Conservation (phyloP, 352 stramenopile species). For the Phytophthora ramorum region DNA sequence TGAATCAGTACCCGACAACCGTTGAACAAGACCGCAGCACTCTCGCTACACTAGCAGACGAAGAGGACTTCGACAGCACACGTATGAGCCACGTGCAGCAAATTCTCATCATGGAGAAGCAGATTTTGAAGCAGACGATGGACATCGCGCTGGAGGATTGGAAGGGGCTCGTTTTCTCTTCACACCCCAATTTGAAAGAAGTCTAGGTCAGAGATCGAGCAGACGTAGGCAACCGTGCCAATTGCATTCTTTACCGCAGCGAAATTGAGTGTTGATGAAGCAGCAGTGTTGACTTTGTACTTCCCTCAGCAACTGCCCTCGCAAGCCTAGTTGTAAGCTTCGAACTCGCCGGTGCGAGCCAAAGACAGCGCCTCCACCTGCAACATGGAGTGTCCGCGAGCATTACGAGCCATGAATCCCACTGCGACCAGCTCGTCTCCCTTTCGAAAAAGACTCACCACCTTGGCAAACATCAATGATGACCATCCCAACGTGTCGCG, state of each 20-base stretch:
- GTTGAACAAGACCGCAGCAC: slow-evolving; percentile 38
- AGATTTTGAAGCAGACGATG: slow-evolving; percentile 63
- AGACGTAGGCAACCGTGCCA: not conserved
- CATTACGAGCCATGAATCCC: slow-evolving; percentile 45
- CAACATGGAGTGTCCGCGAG: slow-evolving; percentile 51
- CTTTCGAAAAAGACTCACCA: slow-evolving; percentile 43
- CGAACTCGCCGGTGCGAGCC: slow-evolving; percentile 41
- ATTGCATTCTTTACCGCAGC: not conserved
- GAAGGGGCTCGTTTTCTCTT: slow-evolving; percentile 50
- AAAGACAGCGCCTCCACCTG: slow-evolving; percentile 44
- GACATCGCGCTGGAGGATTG: slow-evolving; percentile 53
- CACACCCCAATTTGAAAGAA: slow-evolving; percentile 54
- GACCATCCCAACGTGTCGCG: slow-evolving; percentile 44
- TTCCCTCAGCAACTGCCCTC: not conserved
- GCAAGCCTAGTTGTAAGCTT: slow-evolving; percentile 41
- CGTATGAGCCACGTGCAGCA: slow-evolving; percentile 47
- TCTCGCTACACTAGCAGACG: slow-evolving; percentile 15
- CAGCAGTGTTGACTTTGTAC: not conserved
- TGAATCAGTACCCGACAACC: slow-evolving; percentile 46
- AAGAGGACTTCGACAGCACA: slow-evolving; percentile 11
- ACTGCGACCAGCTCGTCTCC: slow-evolving; percentile 50
- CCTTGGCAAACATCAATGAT: slow-evolving; percentile 28
- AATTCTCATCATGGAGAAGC: slow-evolving; percentile 63
- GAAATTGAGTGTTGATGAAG: not conserved
- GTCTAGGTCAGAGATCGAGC: slow-evolving; percentile 12